Base-by-base conservation (phyloP, 2,329 filamentous ascomycete species). In the Apiospora pterosperma region DNA sequence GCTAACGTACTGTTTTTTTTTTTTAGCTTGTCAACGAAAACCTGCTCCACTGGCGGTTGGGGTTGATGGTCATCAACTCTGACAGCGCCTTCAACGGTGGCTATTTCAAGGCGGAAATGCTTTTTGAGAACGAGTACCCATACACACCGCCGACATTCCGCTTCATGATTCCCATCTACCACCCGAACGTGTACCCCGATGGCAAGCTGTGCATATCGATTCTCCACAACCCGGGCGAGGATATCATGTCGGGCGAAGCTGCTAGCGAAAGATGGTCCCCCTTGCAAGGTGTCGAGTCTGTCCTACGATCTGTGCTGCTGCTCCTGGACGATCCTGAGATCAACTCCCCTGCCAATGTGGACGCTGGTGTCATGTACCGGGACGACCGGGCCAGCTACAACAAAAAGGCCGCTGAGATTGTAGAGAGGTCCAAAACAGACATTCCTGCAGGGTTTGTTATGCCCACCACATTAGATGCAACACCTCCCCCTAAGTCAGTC, bases 201-300 rank as follows among this genome's bases (percentile, higher is more conserved):
- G 95, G 95, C 72, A 90, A 90, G 70, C 86, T 98, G 55, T 98
- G 96, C 82, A 98, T 99, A 76, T 97, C 94, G 58, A 99, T 99
- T 73, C 88, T 99, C 12, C 95, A 99, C 78, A 86, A 88, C 21
- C 93, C 96, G 0, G 96, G 96, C 69, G 93, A 97, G 67, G 95
- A 98, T 75, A 88, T 91, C 70, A 95, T 94, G 83, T 97, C 94
- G 0, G 96, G 96, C 67, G 95, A 98, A 79, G 80, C 86, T 42
- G 95, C 96, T 7, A 91, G 90, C 65, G 96, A 98, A 80, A 91
- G 95, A 65, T 99, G 95, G 95, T 93, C 92, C 6, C 94, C 96
- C 1, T 89, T 96, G 4, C 95, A 98, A 77, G 92, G 94, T 23
- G 95, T 96, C 59, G 96, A 98, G 80, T 96, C 93, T 2, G 94